A percentile compares a stretch with the other conserved stretches of the same genome.
Conservation (phyloP, 1,284 basidiomycete species). For the Trametes versicolor region DNA sequence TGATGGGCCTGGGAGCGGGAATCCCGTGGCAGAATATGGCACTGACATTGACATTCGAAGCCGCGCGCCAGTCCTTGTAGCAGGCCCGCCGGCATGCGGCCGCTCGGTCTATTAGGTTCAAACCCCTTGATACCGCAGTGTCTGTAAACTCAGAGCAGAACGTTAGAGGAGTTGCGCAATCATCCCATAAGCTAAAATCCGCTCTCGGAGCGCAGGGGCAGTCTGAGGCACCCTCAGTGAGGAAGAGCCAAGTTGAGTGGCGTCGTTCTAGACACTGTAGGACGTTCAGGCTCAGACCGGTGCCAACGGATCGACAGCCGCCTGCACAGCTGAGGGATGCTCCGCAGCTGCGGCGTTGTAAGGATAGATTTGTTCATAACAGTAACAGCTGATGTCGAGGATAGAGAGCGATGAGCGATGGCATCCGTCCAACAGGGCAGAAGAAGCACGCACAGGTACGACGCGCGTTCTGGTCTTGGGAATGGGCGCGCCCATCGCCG, state of each 20-base stretch:
- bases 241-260: background rate
- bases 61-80: background rate
- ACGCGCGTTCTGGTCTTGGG: background rate
- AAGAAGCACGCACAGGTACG: conserved; percentile 8
- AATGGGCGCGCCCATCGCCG: background rate
- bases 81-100: background rate
- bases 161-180: background rate
- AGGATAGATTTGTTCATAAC: background rate
- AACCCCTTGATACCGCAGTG: background rate
- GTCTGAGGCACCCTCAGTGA: background rate
- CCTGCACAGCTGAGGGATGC: background rate
- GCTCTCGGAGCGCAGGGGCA: background rate
- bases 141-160: background rate
- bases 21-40: background rate
- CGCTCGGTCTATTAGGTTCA: background rate
- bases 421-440: conserved; percentile 13
- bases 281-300: background rate
- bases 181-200: background rate
- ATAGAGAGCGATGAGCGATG: conserved; percentile 1
- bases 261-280: background rate
- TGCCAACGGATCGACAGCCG: background rate
- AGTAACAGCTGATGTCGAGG: background rate
- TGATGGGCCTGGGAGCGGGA: background rate
- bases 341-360: background rate
- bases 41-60: background rate